Evolutionary conservation across 495 filamentous ascomycete genomes (phyloP), one percentile per base, ranked within the genome.

Genomic region (Chaetomium cochliodes): DNA sequence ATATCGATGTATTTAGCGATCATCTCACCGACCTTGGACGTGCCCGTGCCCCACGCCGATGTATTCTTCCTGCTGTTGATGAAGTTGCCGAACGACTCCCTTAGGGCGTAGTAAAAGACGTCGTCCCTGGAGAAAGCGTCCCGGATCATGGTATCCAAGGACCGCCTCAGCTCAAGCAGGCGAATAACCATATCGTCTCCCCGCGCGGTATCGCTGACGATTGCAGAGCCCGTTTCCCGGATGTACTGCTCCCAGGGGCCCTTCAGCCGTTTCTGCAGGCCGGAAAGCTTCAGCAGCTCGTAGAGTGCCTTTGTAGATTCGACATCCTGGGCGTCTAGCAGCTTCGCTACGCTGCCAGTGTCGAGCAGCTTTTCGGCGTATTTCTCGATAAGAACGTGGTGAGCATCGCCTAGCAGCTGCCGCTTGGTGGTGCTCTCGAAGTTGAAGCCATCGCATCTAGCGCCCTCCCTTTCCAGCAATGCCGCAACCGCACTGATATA

Each of bases 1-100:
- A 87, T 80, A 77, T 99, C 93, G 63, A 99, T 92, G 67, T 97
- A 92, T 76, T 96, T 98, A 16, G 94, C 94, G 63, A 98, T 96
- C 93, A 97, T 96, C 77, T 99, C 94, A 37, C 93, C 94, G 9
- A 96, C 90, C 79, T 96, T 97, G 11, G 91, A 89, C 61, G 96
- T 96, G 66, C 90, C 87, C 5, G 90, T 90, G 46, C 86, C 85
- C 80, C 89, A 91, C 2, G 84, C 84, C 20, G 85, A 80, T 18
- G 82, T 81, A 54, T 86, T 88, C 76, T 87, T 89, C 9, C 83
- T 85, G 73, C 90, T 85, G 73, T 99, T 99, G 81, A 99, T 96
- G 71, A 98, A 97, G 2, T 78, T 78, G 44, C 89, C 87, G 70
- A 98, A 98, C 2, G 90, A 84, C 72, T 97, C 91, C 15, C 94